phyloP scores from a whole-genome alignment of 352 stramenopile genomes.

The Globisporangium radiosum region DNA sequence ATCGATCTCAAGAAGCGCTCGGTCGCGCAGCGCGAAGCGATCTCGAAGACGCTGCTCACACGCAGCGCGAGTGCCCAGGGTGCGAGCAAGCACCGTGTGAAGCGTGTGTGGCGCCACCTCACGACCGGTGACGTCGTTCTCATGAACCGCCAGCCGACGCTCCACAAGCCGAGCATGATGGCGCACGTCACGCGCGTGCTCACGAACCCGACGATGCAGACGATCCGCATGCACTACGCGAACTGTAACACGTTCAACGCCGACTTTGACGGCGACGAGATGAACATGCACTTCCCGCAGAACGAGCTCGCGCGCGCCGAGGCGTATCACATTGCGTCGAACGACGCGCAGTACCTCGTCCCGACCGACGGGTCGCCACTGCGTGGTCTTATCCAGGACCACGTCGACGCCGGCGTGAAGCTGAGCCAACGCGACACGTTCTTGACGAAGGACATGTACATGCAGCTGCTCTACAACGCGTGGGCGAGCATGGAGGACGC shows the following conservation, averaged over 20 bases:
- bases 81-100: conserved; percentile 83
- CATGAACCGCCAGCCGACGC: conserved; percentile 99
- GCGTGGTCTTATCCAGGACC: conserved; percentile 99
- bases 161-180: conserved; percentile 99
- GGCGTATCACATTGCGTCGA: conserved; percentile 96
- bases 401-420: conserved; percentile 98
- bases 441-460: conserved; percentile 97
- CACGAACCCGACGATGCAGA: conserved; percentile 96
- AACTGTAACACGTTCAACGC: conserved; percentile 99
- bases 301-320: conserved; percentile 97
- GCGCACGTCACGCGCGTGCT: conserved; percentile 97
- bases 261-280: conserved; percentile 99
- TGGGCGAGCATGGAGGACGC: conserved; percentile 94
- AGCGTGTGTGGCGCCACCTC: conserved; percentile 97
- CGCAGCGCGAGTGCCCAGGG: conserved; percentile 75
- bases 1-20: conserved; percentile 95
- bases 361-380: conserved; percentile 97
- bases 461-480: conserved; percentile 96
- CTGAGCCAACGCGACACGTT: conserved; percentile 97
- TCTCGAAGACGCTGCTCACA: conserved; percentile 94
- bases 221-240: conserved; percentile 99
- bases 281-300: conserved; percentile 99
- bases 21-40: conserved; percentile 89
- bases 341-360: conserved; percentile 97
- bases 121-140: conserved; percentile 97